Conservation (phyloP, 352 stramenopile genomes). For the Phytophthora cryptogea region DNA sequence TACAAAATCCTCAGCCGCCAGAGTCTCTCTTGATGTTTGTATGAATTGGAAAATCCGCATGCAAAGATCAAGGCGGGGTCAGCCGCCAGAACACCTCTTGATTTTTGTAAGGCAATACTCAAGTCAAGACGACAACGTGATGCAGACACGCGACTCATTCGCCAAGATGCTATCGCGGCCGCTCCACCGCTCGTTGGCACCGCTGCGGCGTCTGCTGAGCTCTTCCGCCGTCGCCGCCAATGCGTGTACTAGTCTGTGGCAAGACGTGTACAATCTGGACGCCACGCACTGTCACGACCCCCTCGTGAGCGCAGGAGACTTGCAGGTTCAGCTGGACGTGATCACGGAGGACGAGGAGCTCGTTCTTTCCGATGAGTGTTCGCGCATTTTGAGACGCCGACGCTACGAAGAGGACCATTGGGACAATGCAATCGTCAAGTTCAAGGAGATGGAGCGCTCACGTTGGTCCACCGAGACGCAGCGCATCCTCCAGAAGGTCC, state of each 20-base stretch:
- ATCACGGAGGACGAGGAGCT: conserved; percentile 78
- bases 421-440: conserved; percentile 88
- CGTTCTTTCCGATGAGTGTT: conserved; percentile 74
- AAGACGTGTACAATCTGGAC: conserved; percentile 54
- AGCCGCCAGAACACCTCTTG: too few species aligned
- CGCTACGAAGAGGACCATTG: conserved; percentile 84
- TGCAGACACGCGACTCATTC: conserved; percentile 16
- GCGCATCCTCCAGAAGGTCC: conserved; percentile 67
- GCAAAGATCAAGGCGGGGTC: too few species aligned
- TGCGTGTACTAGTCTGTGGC: conserved; percentile 24
- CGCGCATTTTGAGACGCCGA: conserved; percentile 61
- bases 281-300: conserved; percentile 58
- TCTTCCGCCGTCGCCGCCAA: conserved; percentile 7
- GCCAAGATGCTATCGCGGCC: conserved; percentile 19
- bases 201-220: conserved; percentile 22
- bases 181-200: conserved; percentile 10
- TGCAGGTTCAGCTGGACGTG: conserved; percentile 70
- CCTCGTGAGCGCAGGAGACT: conserved; percentile 59
- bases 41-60: too few species aligned
- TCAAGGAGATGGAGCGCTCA: conserved; percentile 88
- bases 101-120: too few species aligned
- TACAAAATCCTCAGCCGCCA: too few species aligned
- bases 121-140: background rate
- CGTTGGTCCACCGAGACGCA: conserved; percentile 77
- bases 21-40: too few species aligned